Conservation (phyloP, 805 yeast genomes). For the Saccharomyces kudriavzevii region DNA sequence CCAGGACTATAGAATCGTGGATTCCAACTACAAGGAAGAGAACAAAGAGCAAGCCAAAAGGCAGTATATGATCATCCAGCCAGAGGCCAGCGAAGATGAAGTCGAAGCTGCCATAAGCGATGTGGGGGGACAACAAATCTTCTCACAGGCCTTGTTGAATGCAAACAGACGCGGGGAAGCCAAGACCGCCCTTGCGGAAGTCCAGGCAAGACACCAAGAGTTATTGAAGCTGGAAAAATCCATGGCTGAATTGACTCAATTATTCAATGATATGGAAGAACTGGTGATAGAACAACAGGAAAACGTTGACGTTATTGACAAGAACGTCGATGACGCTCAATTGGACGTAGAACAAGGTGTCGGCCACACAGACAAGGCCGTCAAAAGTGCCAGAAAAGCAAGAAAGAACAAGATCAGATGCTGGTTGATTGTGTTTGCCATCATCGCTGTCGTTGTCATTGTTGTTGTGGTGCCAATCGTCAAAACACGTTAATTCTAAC, state of each 20-base stretch:
- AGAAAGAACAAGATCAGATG: slow-evolving; percentile 90
- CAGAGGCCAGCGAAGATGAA: slow-evolving; percentile 76
- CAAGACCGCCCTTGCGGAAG: slow-evolving; percentile 88
- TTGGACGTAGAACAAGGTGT: slow-evolving; percentile 89
- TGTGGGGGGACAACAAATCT: slow-evolving; percentile 80
- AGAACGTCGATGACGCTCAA: slow-evolving; percentile 75
- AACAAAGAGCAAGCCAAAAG: slow-evolving; percentile 84
- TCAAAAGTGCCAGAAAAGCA: slow-evolving; percentile 77
- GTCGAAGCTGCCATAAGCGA: slow-evolving; percentile 80
- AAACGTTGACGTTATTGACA: slow-evolving; percentile 72
- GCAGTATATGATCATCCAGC: slow-evolving; percentile 84
- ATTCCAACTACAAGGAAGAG: slow-evolving; percentile 76
- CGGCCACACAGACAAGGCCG: slow-evolving; percentile 88
- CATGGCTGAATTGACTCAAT: slow-evolving; percentile 89
- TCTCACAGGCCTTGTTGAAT: slow-evolving; percentile 83
- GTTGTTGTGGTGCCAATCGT: slow-evolving; percentile 49
- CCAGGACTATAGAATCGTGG: slow-evolving; percentile 78
- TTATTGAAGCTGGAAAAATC: slow-evolving; percentile 89
- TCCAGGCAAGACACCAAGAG: slow-evolving; percentile 91
- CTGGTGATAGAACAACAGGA: slow-evolving; percentile 93
- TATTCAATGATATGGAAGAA: slow-evolving; percentile 93
- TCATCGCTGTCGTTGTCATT: slow-evolving; percentile 57
- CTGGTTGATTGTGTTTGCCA: slow-evolving; percentile 50
- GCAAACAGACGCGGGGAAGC: slow-evolving; percentile 92
- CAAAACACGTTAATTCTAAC: slow-evolving; percentile 19